Evolutionary conservation across 805 yeast genomes (phyloP).

Genomic region (Teunomyces stri): DNA sequence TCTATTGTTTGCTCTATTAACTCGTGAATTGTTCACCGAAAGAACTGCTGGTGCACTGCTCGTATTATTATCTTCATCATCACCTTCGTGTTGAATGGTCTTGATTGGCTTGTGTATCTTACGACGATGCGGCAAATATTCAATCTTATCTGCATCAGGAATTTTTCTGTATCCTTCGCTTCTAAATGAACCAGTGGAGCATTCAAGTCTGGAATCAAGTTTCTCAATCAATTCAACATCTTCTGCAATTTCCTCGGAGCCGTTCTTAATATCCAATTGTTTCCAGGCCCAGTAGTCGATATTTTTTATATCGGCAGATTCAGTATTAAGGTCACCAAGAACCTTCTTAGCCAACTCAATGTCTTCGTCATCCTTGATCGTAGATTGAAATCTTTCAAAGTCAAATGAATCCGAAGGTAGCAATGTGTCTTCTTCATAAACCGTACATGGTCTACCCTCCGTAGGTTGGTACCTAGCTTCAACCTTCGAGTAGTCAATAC

Average conservation of each 20-base stretch:
- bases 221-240: constrained; percentile 25
- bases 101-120: constrained; percentile 66
- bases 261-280: constrained; percentile 33
- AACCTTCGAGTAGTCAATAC: constrained; percentile 24
- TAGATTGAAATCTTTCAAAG: constrained; percentile 48
- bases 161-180: constrained; percentile 74
- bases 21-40: constrained; percentile 64
- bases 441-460: constrained; percentile 51
- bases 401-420: constrained; percentile 29
- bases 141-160: constrained; percentile 67
- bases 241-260: constrained; percentile 23
- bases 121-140: constrained; percentile 80
- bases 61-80: constrained; percentile 24
- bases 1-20: constrained; percentile 82
- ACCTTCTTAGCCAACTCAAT: constrained; percentile 48
- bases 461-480: constrained; percentile 51
- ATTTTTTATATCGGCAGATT: constrained; percentile 27
- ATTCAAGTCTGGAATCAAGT: constrained; percentile 34
- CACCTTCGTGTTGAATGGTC: constrained; percentile 67
- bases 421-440: constrained; percentile 45
- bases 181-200: constrained; percentile 58
- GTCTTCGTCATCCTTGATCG: constrained; percentile 77
- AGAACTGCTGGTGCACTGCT: constrained; percentile 8
- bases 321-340: constrained; percentile 19
- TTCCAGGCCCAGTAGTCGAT: constrained; percentile 70